Evolutionary conservation across 495 filamentous ascomycete genomes (phyloP).

Genomic region (Annulohypoxylon maeteangense): DNA sequence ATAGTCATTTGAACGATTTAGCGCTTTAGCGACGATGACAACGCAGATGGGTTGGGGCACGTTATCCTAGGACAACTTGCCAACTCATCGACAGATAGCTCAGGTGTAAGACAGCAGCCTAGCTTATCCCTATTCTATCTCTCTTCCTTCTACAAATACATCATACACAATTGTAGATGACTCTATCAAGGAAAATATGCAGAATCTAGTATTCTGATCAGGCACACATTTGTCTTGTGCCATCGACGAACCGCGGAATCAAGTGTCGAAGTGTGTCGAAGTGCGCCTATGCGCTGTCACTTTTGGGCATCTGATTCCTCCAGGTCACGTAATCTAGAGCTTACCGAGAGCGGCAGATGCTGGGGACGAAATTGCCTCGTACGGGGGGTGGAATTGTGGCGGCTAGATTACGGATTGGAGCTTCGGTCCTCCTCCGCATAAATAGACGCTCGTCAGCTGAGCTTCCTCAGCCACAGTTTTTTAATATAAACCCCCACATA

Average conservation of each 20-base stretch:
- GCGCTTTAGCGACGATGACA: slow-evolving; percentile 34
- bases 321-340: slow-evolving; percentile 29
- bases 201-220: slow-evolving; percentile 28
- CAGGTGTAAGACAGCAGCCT: slow-evolving; percentile 35
- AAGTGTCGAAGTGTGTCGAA: background rate
- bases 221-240: slow-evolving; percentile 39
- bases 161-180: background rate
- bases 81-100: slow-evolving; percentile 42
- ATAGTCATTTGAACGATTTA: slow-evolving; percentile 44
- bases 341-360: slow-evolving; percentile 28
- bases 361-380: slow-evolving; percentile 32
- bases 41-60: slow-evolving; percentile 36
- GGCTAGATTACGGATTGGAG: slow-evolving; percentile 24
- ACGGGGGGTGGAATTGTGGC: slow-evolving; percentile 35
- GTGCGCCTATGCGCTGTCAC: slow-evolving; percentile 34
- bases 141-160: slow-evolving; percentile 7
- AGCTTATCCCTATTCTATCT: slow-evolving; percentile 26
- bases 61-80: slow-evolving; percentile 33
- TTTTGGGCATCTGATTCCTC: slow-evolving; percentile 28
- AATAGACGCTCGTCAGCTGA: slow-evolving; percentile 37
- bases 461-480: slow-evolving; percentile 38
- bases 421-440: slow-evolving; percentile 34
- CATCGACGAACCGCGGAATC: slow-evolving; percentile 7
- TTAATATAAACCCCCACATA: slow-evolving; percentile 31
- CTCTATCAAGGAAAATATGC: slow-evolving; percentile 1